Base-by-base conservation (phyloP, 768 basidiomycete species). In the Saitozyma podzolica region DNA sequence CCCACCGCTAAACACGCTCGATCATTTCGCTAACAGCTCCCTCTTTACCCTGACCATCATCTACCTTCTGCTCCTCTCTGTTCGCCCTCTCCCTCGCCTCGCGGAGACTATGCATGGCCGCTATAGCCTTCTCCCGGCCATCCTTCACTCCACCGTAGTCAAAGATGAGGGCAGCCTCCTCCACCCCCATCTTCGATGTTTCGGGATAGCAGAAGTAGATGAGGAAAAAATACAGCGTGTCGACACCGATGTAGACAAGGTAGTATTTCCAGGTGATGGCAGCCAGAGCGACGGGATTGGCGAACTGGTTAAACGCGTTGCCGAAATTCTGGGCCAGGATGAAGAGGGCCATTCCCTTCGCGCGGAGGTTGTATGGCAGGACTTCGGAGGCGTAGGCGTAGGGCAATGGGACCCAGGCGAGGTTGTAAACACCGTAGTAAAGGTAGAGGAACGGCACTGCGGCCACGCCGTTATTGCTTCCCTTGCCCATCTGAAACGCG, bases 381-480 rank as follows among this genome's bases (percentile, higher is more conserved):
- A 63, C 41, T 37, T 63, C 62, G 0, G 59, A 45, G 20, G 51
- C 62, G 41, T 61, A 61, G 40, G 59, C 51, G 51, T 61, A 61
- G n/a, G 20, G 43, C 6, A 51, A 11, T 16, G 58, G 17, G 49
- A 29, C 17, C 58, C 58, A 59, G 50, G 43, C 45, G 45, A 43
- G n/a, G n/a, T 41, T 41, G 50, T 59, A 59, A 29, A 50, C 20
- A 11, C 58, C 58, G 40, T 49, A 59, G 50, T 39, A 59, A 8
- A 59, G 19, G 74, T 72, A 76, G 45, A 77, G 66, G 62, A 75
- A 66, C 9, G 70, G 72, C 40, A 77, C 67, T 50, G 64, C 59
- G 2, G 66, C 67, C 3, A 67, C 51, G 6, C 77, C 77, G 4
- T 62, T 40, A 0, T 58, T 41, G 16, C 45, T 11, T 11, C 64